These are phyloP conservation scores for Phytophthora cryptogea DNA, from an alignment of 352 stramenopile species.

Conservation along the genomic window DNA sequence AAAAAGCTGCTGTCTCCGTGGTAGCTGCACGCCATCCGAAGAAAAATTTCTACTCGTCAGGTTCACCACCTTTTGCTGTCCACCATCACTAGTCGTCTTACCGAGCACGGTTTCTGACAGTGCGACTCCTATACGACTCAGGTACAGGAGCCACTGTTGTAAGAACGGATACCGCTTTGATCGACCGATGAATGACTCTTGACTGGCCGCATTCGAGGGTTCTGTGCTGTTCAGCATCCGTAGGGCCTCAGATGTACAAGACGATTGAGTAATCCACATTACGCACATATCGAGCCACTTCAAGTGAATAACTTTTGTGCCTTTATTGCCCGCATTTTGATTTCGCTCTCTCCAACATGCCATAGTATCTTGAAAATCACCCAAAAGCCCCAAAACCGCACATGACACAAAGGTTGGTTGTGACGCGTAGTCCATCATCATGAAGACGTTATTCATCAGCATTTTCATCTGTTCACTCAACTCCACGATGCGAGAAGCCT, in stretches of 20 bases:
- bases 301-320: background rate
- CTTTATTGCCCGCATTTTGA: background rate
- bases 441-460: conserved; percentile 23
- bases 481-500: background rate
- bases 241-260: conserved; percentile 35
- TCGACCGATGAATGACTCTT: conserved; percentile 42
- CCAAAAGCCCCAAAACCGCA: conserved; percentile 40
- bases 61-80: background rate
- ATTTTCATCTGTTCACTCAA: conserved; percentile 24
- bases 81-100: background rate
- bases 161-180: conserved; percentile 54
- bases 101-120: conserved; percentile 15
- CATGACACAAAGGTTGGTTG: conserved; percentile 55
- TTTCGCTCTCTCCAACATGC: conserved; percentile 9
- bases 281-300: conserved; percentile 35
- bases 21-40: conserved; percentile 20
- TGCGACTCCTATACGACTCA: conserved; percentile 31
- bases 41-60: background rate
- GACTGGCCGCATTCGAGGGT: conserved; percentile 21
- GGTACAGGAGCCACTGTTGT: conserved; percentile 59
- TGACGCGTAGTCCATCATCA: conserved; percentile 23
- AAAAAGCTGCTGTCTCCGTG: conserved; percentile 45
- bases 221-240: conserved; percentile 23
- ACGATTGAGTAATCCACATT: conserved; percentile 27
- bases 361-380: conserved; percentile 33